Conservation (phyloP, 2,329 filamentous ascomycete genomes). For the Amylocarpus encephaloides region DNA sequence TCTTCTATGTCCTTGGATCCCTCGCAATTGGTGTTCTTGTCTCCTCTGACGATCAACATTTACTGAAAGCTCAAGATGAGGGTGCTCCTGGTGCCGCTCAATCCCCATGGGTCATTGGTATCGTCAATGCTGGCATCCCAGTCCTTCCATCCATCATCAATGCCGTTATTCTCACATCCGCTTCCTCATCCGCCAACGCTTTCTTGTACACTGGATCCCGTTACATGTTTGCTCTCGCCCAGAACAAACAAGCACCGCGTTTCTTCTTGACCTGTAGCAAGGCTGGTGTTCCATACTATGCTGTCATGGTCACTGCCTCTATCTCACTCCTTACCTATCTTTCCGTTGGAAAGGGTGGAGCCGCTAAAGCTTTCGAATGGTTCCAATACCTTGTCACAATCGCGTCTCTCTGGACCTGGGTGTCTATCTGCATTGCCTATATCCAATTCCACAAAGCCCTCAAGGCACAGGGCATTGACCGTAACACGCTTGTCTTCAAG, state of each 20-base stretch:
- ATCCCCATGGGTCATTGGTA: slow-evolving; percentile 67
- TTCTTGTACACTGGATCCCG: slow-evolving; percentile 21
- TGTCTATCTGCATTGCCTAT: slow-evolving; percentile 63
- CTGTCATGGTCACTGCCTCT: slow-evolving; percentile 57
- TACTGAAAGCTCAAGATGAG: slow-evolving; percentile 7
- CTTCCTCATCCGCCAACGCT: slow-evolving; percentile 52
- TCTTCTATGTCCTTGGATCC: slow-evolving; percentile 56
- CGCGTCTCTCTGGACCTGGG: slow-evolving; percentile 68
- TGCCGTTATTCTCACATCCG: slow-evolving; percentile 66
- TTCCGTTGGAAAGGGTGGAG: slow-evolving; percentile 51
- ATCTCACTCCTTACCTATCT: slow-evolving; percentile 70
- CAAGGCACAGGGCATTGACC: slow-evolving; percentile 60
- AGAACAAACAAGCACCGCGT: slow-evolving; percentile 58
- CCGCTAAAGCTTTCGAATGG: slow-evolving; percentile 35
- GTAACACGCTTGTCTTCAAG: slow-evolving; percentile 63
- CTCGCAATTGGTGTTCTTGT: slow-evolving; percentile 42
- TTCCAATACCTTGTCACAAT: slow-evolving; percentile 57
- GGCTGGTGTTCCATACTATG: slow-evolving; percentile 62
- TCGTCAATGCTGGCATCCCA: slow-evolving; percentile 58
- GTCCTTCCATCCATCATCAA: slow-evolving; percentile 69
- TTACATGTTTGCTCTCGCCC: slow-evolving; percentile 37
- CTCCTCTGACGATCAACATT: slow-evolving; percentile 26
- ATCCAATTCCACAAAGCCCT: slow-evolving; percentile 66
- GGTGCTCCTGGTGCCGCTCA: slow-evolving; percentile 45
- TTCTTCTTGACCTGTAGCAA: slow-evolving; percentile 55